phyloP scores from a whole-genome alignment of 805 yeast genomes.

The Ogataea pini region DNA sequence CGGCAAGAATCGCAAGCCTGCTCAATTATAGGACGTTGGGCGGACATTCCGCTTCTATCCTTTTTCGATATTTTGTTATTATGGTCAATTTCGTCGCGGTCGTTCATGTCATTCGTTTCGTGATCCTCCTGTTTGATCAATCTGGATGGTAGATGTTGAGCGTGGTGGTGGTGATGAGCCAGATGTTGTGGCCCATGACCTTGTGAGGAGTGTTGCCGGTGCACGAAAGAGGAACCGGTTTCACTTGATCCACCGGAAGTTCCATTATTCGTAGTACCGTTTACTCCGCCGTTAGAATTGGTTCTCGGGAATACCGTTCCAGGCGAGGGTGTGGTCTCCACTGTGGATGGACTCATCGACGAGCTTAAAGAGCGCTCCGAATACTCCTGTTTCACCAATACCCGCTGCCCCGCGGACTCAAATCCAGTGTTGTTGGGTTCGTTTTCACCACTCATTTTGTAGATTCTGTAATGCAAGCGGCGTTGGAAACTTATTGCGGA shows the following conservation, averaged over 20 bases:
- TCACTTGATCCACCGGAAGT: not conserved
- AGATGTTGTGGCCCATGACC: constrained; percentile 27
- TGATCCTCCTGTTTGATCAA: constrained; percentile 6
- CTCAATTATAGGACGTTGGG: constrained; percentile 37
- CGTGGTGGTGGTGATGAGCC: constrained; percentile 18
- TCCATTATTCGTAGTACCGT: not conserved
- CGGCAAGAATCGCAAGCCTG: constrained; percentile 85
- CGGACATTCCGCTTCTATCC: not conserved
- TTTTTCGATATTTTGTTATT: not conserved
- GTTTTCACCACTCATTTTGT: not conserved
- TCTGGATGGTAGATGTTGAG: constrained; percentile 15
- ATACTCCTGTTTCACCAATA: constrained; percentile 1
- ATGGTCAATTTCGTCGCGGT: not conserved
- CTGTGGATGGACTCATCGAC: constrained; percentile 2
- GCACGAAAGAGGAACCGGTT: constrained; percentile 20
- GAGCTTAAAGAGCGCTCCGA: not conserved
- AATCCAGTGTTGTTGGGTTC: not conserved
- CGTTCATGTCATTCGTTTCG: not conserved
- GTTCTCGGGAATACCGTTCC: constrained; percentile 2
- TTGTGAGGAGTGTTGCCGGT: constrained; percentile 24
- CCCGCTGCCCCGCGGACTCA: not conserved
- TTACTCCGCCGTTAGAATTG: not conserved
- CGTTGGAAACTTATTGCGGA: not conserved
- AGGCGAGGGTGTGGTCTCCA: constrained; percentile 1
- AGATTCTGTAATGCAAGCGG: not conserved